Evolutionary conservation across 1,284 basidiomycete species (phyloP).

Genomic region (Ceratobasidium sp.): DNA sequence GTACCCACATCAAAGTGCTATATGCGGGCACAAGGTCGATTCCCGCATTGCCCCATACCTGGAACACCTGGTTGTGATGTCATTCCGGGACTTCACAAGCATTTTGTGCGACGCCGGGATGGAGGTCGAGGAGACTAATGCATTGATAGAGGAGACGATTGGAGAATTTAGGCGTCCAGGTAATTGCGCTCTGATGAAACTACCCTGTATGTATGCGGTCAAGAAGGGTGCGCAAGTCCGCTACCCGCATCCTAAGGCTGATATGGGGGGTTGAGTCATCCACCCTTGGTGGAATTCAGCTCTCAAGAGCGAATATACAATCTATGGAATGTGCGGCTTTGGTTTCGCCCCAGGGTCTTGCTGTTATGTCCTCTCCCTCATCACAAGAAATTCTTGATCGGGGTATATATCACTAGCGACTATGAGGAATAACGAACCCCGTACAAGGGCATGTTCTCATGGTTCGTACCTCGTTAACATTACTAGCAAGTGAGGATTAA

Average conservation of each 20-base stretch:
- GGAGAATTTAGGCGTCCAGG: constrained; percentile 16
- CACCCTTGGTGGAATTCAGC: too few species aligned
- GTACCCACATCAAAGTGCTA: constrained; percentile 14
- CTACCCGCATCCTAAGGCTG: not conserved
- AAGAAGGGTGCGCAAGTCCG: not conserved
- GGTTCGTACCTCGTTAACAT: too few species aligned
- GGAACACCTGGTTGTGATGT: not conserved
- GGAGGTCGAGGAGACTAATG: not conserved
- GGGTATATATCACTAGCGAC: too few species aligned
- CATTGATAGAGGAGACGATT: constrained; percentile 7
- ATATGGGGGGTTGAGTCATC: not conserved
- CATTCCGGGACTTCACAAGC: not conserved
- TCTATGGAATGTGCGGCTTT: too few species aligned
- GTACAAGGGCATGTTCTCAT: too few species aligned
- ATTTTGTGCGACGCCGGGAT: constrained; percentile 19
- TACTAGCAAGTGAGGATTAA: too few species aligned
- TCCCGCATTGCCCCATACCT: not conserved
- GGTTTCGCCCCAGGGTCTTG: too few species aligned
- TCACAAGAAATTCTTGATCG: too few species aligned
- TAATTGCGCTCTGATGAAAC: constrained; percentile 5
- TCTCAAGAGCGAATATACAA: too few species aligned
- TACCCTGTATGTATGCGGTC: constrained; percentile 16
- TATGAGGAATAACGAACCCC: too few species aligned
- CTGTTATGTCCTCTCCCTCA: too few species aligned
- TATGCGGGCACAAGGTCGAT: constrained; percentile 12